Evolutionary conservation across 352 stramenopile genomes (phyloP), one percentile per base, ranked within the genome.

Genomic region (Phytophthora sojae): DNA sequence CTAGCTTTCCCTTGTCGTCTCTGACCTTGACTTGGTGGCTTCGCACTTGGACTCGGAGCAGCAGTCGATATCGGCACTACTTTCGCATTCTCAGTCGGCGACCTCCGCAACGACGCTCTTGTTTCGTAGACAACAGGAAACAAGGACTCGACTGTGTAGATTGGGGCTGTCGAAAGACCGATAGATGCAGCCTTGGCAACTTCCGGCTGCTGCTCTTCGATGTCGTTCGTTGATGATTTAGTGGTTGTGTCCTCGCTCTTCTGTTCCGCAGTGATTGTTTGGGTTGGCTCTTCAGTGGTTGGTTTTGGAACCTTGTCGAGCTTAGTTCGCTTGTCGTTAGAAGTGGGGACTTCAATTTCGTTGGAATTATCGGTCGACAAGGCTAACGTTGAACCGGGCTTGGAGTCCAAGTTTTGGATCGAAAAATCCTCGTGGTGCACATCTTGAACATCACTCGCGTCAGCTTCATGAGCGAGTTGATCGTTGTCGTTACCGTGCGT

Each of bases 61-160:
- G 25, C 25, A 14, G 35, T 14, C 37, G 44, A 23, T 66, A 56
- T 19, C 2, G 49, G 35, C 19, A 45, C 35, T 23, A 62, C 56
- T 29, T 65, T 50, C 23, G 32, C 39, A 12, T 19, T 61, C 44
- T 55, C 44, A 39, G 3, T 25, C 39, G 51, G n/a, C 23, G 32
- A 9, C 39, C 11, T 0, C 8, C 12, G 21, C 50, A 50, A 8
- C 12, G 55, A 6, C 21, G 14, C 8, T n/a, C 2, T 6, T 2
- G 19, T 64, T 61, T 84, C 79, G 23, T 86, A 86, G 3, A 82
- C 49, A 12, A 84, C 71, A 26, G 79, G 79, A 51, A 86, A 86
- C 4, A 86, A 52, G 2, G 68, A 57, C 7, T 77, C 76, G 12
- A 84, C 62, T 0, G 79, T 82, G 63, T 86, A 86, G 14, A 61